Evolutionary conservation across 2,329 filamentous ascomycete species (phyloP).

Genomic region (Cryphonectria naterciae): DNA sequence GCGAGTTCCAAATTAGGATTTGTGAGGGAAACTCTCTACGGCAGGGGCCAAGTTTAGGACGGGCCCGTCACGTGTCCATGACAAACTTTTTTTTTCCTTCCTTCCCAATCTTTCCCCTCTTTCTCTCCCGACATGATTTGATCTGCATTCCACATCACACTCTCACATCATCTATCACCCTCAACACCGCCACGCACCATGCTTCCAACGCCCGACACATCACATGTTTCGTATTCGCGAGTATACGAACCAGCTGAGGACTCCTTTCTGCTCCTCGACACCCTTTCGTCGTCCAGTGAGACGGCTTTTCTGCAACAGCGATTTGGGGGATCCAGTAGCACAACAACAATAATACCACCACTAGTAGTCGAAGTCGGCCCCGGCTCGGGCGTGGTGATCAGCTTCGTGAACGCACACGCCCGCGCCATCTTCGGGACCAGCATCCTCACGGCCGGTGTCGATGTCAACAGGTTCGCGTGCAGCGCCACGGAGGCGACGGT

Average conservation of each 20-base stretch:
- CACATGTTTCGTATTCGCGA: slow-evolving; percentile 84
- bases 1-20: slow-evolving; percentile 12
- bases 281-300: slow-evolving; percentile 74
- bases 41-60: not conserved
- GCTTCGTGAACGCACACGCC: slow-evolving; percentile 81
- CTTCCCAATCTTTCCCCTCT: not conserved
- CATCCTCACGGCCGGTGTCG: slow-evolving; percentile 75
- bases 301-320: slow-evolving; percentile 67
- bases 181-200: slow-evolving; percentile 49
- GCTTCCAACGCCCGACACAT: slow-evolving; percentile 92
- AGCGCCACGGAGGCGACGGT: slow-evolving; percentile 74
- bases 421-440: slow-evolving; percentile 70
- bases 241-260: slow-evolving; percentile 97
- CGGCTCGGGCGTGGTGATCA: slow-evolving; percentile 92
- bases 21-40: slow-evolving; percentile 5
- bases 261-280: slow-evolving; percentile 92
- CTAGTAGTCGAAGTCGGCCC: slow-evolving; percentile 85
- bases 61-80: slow-evolving; percentile 27
- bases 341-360: slow-evolving; percentile 46
- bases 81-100: slow-evolving; percentile 13
- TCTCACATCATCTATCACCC: not conserved
- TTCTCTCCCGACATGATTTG: not conserved
- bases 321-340: slow-evolving; percentile 51
- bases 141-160: not conserved
- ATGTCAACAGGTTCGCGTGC: slow-evolving; percentile 87